phyloP scores from a whole-genome alignment of 208 protist genomes.

The Herpetomonas samuelpessoai region DNA sequence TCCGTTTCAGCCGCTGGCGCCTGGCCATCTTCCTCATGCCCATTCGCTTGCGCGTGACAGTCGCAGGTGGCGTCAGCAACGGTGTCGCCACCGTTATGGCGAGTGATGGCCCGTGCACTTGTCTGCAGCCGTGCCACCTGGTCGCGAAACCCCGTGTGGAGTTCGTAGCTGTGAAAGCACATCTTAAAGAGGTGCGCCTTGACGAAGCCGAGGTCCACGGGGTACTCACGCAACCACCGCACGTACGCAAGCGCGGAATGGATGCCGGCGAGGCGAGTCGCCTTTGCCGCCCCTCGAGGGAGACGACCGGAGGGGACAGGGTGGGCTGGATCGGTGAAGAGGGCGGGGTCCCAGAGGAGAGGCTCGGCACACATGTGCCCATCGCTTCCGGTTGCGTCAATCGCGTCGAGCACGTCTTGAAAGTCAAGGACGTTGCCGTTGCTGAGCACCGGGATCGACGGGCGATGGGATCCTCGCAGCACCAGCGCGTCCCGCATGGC shows the following conservation, averaged over 20 bases:
- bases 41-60: not conserved
- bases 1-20: no score
- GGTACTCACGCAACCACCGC: conserved; percentile 38
- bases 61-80: conserved; percentile 1
- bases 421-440: conserved; percentile 87
- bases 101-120: not conserved
- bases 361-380: conserved; percentile 90
- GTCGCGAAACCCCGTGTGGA: conserved; percentile 46
- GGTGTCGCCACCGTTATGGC: conserved; percentile 8
- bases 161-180: conserved; percentile 78
- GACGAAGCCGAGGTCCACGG: conserved; percentile 63
- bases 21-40: conserved; percentile 1
- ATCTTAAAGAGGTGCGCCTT: conserved; percentile 91
- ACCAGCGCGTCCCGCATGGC: conserved; percentile 41
- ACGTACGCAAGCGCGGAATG: conserved; percentile 59
- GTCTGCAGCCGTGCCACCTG: conserved; percentile 33
- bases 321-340: conserved; percentile 53
- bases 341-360: conserved; percentile 78
- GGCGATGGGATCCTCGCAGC: not conserved
- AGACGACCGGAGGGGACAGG: conserved; percentile 30
- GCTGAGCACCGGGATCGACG: conserved; percentile 72
- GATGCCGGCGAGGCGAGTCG: conserved; percentile 43
- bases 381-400: conserved; percentile 54
- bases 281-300: conserved; percentile 26
- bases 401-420: conserved; percentile 51